A percentile compares a stretch with the other conserved stretches of the same genome.
Conservation (phyloP, 1,284 basidiomycete species). For the Tylopilus sp. region DNA sequence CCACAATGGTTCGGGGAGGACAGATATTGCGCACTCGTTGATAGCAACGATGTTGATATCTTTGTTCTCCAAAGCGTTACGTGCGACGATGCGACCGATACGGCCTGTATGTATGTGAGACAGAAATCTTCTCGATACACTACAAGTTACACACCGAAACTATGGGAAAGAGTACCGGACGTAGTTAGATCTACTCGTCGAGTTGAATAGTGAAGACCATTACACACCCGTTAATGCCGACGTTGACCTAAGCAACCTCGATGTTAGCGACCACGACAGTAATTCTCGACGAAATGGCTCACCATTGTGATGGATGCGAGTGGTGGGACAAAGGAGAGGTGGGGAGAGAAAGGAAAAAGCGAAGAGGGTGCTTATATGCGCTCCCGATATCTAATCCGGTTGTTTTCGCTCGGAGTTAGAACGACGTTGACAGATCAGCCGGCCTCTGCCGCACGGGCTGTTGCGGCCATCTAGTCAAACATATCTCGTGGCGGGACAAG, state of each 20-base stretch:
- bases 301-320: slow-evolving; percentile 34
- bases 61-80: slow-evolving; percentile 88
- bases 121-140: neutral
- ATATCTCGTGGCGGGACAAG: neutral
- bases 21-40: slow-evolving; percentile 80
- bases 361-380: slow-evolving; percentile 36
- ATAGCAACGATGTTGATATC: slow-evolving; percentile 89
- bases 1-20: neutral
- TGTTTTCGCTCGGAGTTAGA: slow-evolving; percentile 41
- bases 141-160: slow-evolving; percentile 78
- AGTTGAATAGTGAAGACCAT: slow-evolving; percentile 2
- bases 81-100: slow-evolving; percentile 98
- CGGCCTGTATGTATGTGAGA: slow-evolving; percentile 71
- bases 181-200: slow-evolving; percentile 26
- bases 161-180: slow-evolving; percentile 40
- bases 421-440: slow-evolving; percentile 20
- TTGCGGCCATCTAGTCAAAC: too few relatives aligned
- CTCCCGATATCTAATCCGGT: slow-evolving; percentile 39
- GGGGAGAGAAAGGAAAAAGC: slow-evolving; percentile 5
- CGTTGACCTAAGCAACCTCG: slow-evolving; percentile 67
- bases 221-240: slow-evolving; percentile 92
- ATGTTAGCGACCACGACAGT: slow-evolving; percentile 17
- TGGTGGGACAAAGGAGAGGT: slow-evolving; percentile 13
- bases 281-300: slow-evolving; percentile 1
- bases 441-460: slow-evolving; percentile 17